Evolutionary conservation across 73 alveolate species (phyloP), one percentile per base, ranked within the genome.

Genomic region (Paramecium bursaria): DNA sequence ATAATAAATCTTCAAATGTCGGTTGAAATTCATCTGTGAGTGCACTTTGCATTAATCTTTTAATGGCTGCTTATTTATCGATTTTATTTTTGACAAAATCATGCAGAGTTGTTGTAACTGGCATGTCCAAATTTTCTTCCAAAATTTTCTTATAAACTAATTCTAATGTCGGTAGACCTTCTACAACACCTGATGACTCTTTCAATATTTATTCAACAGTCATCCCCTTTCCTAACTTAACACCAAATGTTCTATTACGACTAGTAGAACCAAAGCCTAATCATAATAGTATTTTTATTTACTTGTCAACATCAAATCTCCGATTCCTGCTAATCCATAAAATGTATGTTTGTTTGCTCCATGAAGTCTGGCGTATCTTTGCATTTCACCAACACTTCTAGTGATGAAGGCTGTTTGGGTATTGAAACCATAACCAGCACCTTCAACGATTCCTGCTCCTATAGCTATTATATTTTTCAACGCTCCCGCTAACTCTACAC

Each of bases 401-500:
- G 90, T 86, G 3, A 88, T 85, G 51, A 76, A 53, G 26, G 94
- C 94, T 29, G 94, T 87, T 33, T 86, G 42, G 10, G 94, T 75
- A 35, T 88, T 88, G 53, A 85, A 67, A 5, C 94, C 94, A 61
- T 51, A 88, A 21, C 91, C 94, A 29, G 86, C 85, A 49, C 94
- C 94, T 48, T 88, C 94, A 15, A 85, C 39, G 60, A 87, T 87
- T 23, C 94, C 94, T 46, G 91, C 67, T 15, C 91, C 94, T 14
- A 88, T 88, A 30, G 94, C 94, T 52, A 88, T 26, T 21, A 88
- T 61, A 86, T 88, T 88, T 48, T 85, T 88, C 31, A 88, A 73
- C 1, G 94, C 94, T 23, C 94, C 94, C 15, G 91, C 88, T 48
- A 88, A 60, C 51, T 88, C 94, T 23, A 87, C 94, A 49, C 94